phyloP scores from a whole-genome alignment of 1,284 basidiomycete genomes.

The Moesziomyces globuligerus region DNA sequence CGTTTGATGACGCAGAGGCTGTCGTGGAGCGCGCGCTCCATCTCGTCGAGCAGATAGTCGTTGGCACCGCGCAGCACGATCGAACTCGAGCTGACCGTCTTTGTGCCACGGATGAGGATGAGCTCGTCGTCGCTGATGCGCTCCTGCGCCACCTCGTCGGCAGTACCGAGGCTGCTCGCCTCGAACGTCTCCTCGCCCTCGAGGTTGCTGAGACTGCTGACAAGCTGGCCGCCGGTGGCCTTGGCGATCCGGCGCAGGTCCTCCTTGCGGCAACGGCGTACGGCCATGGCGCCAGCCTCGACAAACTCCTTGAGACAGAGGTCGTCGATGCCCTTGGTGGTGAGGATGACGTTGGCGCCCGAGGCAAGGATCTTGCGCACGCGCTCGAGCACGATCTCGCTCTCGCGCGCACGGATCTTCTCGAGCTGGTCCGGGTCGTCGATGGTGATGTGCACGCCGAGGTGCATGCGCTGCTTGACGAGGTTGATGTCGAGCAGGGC shows the following conservation, averaged over 20 bases:
- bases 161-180: conserved; percentile 84
- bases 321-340: conserved; percentile 99
- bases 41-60: conserved; percentile 99
- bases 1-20: conserved; percentile 94
- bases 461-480: conserved; percentile 95
- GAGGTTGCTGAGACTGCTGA: conserved; percentile 92
- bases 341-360: conserved; percentile 96
- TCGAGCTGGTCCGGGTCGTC: conserved; percentile 97
- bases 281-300: conserved; percentile 98
- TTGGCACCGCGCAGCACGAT: conserved; percentile 96
- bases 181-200: conserved; percentile 99
- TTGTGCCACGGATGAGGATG: conserved; percentile 96
- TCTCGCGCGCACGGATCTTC: conserved; percentile 92
- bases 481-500: conserved; percentile 99
- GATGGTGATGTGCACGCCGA: conserved; percentile 96
- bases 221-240: conserved; percentile 92
- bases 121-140: conserved; percentile 98
- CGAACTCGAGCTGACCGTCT: conserved; percentile 91
- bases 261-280: conserved; percentile 96
- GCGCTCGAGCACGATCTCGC: conserved; percentile 94
- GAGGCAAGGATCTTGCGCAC: conserved; percentile 95
- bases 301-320: conserved; percentile 98
- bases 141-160: conserved; percentile 97
- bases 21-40: conserved; percentile 97
- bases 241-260: conserved; percentile 96